Evolutionary conservation across 2,329 filamentous ascomycete genomes (phyloP).

Genomic region (Ceratocystis lukuohia): DNA sequence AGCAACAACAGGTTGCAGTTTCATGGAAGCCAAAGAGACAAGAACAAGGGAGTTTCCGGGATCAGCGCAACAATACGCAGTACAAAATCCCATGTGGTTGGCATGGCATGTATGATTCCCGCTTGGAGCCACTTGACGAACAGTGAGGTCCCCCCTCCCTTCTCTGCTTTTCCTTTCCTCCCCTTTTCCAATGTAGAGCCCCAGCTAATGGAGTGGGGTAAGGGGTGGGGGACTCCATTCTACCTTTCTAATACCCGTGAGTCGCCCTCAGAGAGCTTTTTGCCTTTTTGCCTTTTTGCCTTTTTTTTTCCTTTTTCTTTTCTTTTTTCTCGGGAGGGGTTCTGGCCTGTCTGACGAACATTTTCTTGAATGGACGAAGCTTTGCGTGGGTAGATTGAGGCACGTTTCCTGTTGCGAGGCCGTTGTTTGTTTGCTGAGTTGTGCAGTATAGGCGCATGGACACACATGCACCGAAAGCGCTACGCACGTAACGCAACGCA

Average conservation of each 20-base stretch:
- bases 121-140: not conserved
- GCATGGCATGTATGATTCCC: conserved; percentile 5
- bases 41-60: not conserved
- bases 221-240: not conserved
- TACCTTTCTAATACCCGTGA: not conserved
- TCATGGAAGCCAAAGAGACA: not conserved
- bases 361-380: not conserved
- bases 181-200: not conserved
- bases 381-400: not conserved
- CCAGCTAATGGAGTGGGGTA: not conserved
- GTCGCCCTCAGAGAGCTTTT: not conserved
- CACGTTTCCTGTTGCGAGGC: not conserved
- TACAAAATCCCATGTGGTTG: not conserved
- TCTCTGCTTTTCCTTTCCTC: not conserved
- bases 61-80: not conserved
- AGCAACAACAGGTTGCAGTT: not conserved
- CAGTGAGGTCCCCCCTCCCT: not conserved
- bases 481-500: not conserved
- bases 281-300: no score
- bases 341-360: not conserved
- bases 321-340: not conserved
- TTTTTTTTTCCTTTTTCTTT: no score
- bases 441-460: not conserved
- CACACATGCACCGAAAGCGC: conserved; percentile 1
- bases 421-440: not conserved